Evolutionary conservation across 768 basidiomycete species (phyloP), one percentile per base, ranked within the genome.

Genomic region (Rhodotorula babjevae): DNA sequence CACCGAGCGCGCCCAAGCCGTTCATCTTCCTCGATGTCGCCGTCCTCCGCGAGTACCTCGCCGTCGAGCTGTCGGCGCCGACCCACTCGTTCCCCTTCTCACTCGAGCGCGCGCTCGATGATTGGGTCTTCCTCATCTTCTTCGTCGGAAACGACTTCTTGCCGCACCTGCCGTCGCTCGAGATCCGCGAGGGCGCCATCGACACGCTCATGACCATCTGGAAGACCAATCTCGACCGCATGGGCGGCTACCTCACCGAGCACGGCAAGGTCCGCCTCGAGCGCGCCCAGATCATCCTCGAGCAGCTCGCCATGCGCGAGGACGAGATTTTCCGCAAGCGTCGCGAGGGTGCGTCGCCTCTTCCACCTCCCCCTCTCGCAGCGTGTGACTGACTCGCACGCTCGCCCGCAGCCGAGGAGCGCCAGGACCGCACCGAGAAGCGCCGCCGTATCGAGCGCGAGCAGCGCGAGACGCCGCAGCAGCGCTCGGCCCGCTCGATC

Each of bases 91-190:
- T 96, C 83, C 87, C 89, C 46, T 97, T 95, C 86, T 87, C 90
- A 78, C 85, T 97, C 81, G 96, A 99, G 82, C 89, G 90, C 82
- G 93, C 96, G 50, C 91, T 99, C 82, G 96, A 99, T 86, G 96
- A 99, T 82, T 99, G 96, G 96, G 92, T 99, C 77, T 88, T 99
- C 79, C 87, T 99, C 79, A 98, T 98, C 77, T 99, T 99, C 88
- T 97, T 99, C 82, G 96, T 99, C 81, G 96, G 96, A 77, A 99
- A 99, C 84, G 93, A 97, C 84, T 94, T 99, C 86, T 86, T 99
- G 78, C 96, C 96, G 31, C 96, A 99, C 84, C 85, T 99, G 69
- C 96, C 96, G 36, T 92, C 90, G 70, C 87, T 99, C 85, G 96
- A 99, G 85, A 99, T 99, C 80, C 87, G 96, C 78, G 95, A 99